Conservation (phyloP, 805 yeast species). For the Candida chauliodis region DNA sequence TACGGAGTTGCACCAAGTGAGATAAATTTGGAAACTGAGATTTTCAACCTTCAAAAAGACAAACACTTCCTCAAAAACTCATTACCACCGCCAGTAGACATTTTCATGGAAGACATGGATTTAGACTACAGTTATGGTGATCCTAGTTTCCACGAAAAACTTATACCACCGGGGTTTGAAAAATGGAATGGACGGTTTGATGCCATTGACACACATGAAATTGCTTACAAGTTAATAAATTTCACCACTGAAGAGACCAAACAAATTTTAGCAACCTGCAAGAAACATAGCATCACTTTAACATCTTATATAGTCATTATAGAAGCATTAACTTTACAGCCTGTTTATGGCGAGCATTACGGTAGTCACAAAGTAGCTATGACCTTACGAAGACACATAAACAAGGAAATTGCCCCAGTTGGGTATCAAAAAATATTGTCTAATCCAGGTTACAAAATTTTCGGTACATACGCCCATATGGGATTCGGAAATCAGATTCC, state of each 20-base stretch:
- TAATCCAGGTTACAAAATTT: slow-evolving; percentile 19
- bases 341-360: slow-evolving; percentile 24
- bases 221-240: slow-evolving; percentile 26
- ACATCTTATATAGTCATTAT: slow-evolving; percentile 28
- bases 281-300: slow-evolving; percentile 25
- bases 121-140: slow-evolving; percentile 25
- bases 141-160: slow-evolving; percentile 20
- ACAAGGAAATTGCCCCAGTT: slow-evolving; percentile 10
- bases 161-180: slow-evolving; percentile 16
- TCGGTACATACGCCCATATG: slow-evolving; percentile 32
- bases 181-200: slow-evolving; percentile 31
- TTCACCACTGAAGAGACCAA: slow-evolving; percentile 22
- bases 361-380: slow-evolving; percentile 27
- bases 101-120: slow-evolving; percentile 21
- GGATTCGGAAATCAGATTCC: slow-evolving; percentile 30
- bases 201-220: slow-evolving; percentile 12
- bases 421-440: slow-evolving; percentile 17
- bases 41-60: slow-evolving; percentile 24
- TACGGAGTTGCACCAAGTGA: slow-evolving; percentile 16
- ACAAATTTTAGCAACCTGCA: slow-evolving; percentile 24
- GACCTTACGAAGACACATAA: slow-evolving; percentile 28
- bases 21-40: slow-evolving; percentile 9
- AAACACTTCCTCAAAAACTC: slow-evolving; percentile 17
- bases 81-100: slow-evolving; percentile 35
- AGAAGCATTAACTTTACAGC: slow-evolving; percentile 25